Conservation (phyloP, 1,284 basidiomycete genomes). For the Chiua sp. region DNA sequence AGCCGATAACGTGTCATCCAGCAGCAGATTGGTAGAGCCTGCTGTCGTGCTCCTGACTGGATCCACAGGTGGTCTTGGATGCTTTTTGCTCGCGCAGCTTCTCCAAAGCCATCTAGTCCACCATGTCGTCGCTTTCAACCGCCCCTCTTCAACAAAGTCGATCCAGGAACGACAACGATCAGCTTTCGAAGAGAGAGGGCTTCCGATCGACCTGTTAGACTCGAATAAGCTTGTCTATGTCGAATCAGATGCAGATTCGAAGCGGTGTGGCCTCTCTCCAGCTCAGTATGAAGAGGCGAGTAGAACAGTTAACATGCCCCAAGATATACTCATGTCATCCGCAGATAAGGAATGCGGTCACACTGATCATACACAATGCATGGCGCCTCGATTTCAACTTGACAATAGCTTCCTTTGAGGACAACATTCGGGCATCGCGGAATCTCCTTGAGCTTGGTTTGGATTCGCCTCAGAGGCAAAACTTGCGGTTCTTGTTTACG, state of each 20-base stretch:
- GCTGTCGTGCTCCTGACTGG: conserved; percentile 40
- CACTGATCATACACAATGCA: conserved; percentile 36
- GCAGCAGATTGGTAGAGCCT: conserved; percentile 8
- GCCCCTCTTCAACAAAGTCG: conserved; percentile 16
- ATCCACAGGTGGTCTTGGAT: conserved; percentile 41
- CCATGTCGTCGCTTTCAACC: conserved; percentile 37
- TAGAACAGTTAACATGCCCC: background rate
- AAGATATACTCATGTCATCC: too few species aligned
- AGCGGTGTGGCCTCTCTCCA: conserved; percentile 24
- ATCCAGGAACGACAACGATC: conserved; percentile 23
- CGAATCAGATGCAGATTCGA: conserved; percentile 25
- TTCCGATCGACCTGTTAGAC: conserved; percentile 16
- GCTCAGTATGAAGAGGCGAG: conserved; percentile 21
- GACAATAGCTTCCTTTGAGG: conserved; percentile 29
- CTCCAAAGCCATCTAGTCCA: conserved; percentile 24
- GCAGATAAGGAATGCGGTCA: conserved; percentile 25
- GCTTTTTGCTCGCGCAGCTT: conserved; percentile 35
- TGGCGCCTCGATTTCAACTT: conserved; percentile 36
- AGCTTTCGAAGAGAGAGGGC: conserved; percentile 22
- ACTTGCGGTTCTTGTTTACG: conserved; percentile 39
- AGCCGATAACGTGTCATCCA: conserved; percentile 7
- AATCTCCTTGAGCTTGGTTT: conserved; percentile 25
- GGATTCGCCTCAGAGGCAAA: conserved; percentile 10
- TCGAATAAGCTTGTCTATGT: conserved; percentile 31
- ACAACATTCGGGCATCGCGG: conserved; percentile 22